phyloP scores from a whole-genome alignment of 352 stramenopile species.

The Phytophthora sojae region DNA sequence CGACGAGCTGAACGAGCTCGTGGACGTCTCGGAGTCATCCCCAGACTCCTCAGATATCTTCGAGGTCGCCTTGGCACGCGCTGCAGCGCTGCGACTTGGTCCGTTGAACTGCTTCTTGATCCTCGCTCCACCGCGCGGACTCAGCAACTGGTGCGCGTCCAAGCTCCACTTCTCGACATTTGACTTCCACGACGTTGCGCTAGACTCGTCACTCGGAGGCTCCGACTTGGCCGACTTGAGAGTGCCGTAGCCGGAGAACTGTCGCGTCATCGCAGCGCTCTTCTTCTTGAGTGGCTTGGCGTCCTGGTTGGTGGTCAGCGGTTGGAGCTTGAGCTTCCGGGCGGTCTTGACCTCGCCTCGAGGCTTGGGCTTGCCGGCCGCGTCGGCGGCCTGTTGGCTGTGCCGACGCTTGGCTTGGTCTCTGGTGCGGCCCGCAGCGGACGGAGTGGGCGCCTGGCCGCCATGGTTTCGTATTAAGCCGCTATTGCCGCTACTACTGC shows the following conservation, averaged over 20 bases:
- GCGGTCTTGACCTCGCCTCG: constrained; percentile 19
- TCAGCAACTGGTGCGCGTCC: constrained; percentile 39
- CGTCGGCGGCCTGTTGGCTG: constrained; percentile 14
- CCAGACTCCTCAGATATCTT: constrained; percentile 40
- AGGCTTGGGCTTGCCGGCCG: constrained; percentile 12
- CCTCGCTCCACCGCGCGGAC: constrained; percentile 42
- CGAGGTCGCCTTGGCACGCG: constrained; percentile 14
- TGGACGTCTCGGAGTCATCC: constrained; percentile 55
- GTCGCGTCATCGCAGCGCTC: constrained; percentile 26
- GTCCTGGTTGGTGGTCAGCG: constrained; percentile 21
- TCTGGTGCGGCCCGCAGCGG: constrained; percentile 24
- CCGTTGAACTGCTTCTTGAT: constrained; percentile 36
- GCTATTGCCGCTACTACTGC: constrained; percentile 45
- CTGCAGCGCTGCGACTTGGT: background rate
- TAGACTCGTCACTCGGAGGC: constrained; percentile 10
- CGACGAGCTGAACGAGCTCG: constrained; percentile 46
- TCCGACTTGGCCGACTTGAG: constrained; percentile 29
- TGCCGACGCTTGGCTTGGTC: constrained; percentile 25
- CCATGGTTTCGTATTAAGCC: constrained; percentile 42
- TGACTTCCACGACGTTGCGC: constrained; percentile 47
- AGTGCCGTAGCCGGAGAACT: constrained; percentile 33
- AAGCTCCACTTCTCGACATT: constrained; percentile 55
- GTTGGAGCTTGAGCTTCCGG: constrained; percentile 32
- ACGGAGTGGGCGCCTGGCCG: constrained; percentile 17
- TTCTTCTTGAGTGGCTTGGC: constrained; percentile 29